Evolutionary conservation across 352 stramenopile species (phyloP).

Genomic region (Pythium phragmitis): DNA sequence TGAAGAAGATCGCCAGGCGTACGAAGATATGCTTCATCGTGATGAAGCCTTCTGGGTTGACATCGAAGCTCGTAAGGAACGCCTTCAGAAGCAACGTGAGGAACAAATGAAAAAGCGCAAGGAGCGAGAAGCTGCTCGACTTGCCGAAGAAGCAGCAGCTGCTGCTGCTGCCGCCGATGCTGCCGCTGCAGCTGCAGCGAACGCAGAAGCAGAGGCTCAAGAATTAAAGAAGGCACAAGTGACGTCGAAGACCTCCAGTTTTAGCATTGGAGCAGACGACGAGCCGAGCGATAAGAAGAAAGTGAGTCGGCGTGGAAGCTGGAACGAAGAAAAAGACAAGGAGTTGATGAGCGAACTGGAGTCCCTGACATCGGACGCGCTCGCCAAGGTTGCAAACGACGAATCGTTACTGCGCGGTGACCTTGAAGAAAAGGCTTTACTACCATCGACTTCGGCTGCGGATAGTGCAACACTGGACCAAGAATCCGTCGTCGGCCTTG

Average conservation of each 20-base stretch:
- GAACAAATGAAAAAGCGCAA: slow-evolving; percentile 64
- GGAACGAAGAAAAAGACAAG: slow-evolving; percentile 85
- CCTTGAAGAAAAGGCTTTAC: slow-evolving; percentile 45
- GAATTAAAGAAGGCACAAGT: slow-evolving; percentile 39
- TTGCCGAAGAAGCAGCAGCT: slow-evolving; percentile 36
- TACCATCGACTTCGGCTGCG: slow-evolving; percentile 9
- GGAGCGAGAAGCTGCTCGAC: slow-evolving; percentile 50
- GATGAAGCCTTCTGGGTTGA: slow-evolving; percentile 86
- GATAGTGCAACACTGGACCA: slow-evolving; percentile 19
- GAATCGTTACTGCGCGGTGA: slow-evolving; percentile 28
- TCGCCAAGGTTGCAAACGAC: slow-evolving; percentile 46
- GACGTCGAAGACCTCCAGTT: slow-evolving; percentile 32
- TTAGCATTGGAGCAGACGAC: slow-evolving; percentile 77
- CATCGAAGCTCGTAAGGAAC: slow-evolving; percentile 77
- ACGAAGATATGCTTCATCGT: slow-evolving; percentile 87
- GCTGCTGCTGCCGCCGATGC: slow-evolving; percentile 31
- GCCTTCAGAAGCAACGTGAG: slow-evolving; percentile 70
- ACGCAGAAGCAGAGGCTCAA: slow-evolving; percentile 34
- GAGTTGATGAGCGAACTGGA: slow-evolving; percentile 85
- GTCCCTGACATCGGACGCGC: slow-evolving; percentile 60
- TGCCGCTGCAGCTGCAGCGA: slow-evolving; percentile 34
- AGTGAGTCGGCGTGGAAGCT: slow-evolving; percentile 68
- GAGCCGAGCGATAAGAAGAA: slow-evolving; percentile 40
- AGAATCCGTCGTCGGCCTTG: slow-evolving; percentile 45
- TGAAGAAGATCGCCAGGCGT: slow-evolving; percentile 79